phyloP scores from a whole-genome alignment of 164 flowering plant species.

The Liriodendron chinense region DNA sequence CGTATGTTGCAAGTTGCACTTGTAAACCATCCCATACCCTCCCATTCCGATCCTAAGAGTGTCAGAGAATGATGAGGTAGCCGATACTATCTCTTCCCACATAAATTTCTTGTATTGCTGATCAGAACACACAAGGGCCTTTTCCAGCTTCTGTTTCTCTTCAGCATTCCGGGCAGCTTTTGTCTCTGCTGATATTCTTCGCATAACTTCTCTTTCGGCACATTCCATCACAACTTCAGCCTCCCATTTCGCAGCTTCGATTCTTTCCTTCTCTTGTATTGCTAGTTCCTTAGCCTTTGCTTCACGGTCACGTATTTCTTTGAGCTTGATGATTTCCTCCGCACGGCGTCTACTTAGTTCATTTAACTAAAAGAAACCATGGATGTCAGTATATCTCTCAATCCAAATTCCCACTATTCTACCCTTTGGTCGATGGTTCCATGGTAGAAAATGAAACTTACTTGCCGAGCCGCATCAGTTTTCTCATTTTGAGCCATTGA shows the following conservation, averaged over 20 bases:
- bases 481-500: constrained; percentile 72
- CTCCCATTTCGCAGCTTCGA: constrained; percentile 55
- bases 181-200: constrained; percentile 57
- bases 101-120: constrained; percentile 52
- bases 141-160: constrained; percentile 64
- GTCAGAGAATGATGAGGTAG: constrained; percentile 77
- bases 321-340: constrained; percentile 57
- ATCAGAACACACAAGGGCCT: constrained; percentile 31
- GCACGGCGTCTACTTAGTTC: constrained; percentile 39
- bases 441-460: constrained; percentile 18
- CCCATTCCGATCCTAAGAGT: constrained; percentile 71
- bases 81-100: constrained; percentile 77
- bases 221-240: constrained; percentile 45
- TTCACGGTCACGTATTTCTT: constrained; percentile 48
- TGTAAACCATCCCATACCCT: constrained; percentile 76
- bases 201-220: constrained; percentile 56
- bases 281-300: constrained; percentile 54
- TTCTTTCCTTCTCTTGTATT: constrained; percentile 48
- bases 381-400: not conserved
- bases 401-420: not conserved
- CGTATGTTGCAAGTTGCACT: constrained; percentile 64
- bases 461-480: constrained; percentile 69
- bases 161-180: constrained; percentile 45
- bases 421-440: not conserved
- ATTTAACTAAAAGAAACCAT: constrained; percentile 38